Base-by-base conservation (phyloP, 139 green algal genomes). In the Closterium sp. region DNA sequence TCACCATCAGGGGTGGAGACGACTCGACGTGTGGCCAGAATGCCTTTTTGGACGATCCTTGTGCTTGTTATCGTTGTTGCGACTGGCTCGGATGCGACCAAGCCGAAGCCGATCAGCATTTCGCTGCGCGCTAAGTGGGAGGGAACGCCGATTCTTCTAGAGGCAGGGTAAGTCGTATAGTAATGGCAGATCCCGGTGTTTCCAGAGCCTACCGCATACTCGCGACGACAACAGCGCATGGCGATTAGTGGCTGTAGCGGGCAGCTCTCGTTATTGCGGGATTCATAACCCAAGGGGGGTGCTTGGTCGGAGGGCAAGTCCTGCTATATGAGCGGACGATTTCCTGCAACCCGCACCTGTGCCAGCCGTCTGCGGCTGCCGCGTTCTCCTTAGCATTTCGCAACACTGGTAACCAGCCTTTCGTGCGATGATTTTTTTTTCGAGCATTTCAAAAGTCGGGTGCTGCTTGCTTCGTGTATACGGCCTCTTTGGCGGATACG, bases 81-180 rank as follows among this genome's bases (percentile, higher is more conserved):
- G 55, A 28, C 30, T 84, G 30, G 55, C 9, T 89, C 86, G 31
- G 86, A 21, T 19, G 86, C 30, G 31, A 84, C 86, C 30, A 85
- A 43, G 30, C 28, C 86, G 28, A 84, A 84, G 34, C 31, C 31
- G 7, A 36, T 92, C 85, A 83, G 32, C 31, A 36, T 93, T 25
- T 35, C 69, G 33, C 33, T 93, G 33, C 87, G 89, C 30, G 34
- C 89, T 10, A 93, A 93, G 33, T 93, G 91, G 91, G 32, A 91
- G 30, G 89, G 91, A 55, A 93, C 91, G 21, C 34, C 91, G 23
- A 89, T 93, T 25, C 89, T 93, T 16, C 89, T 93, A 23, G 91
- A 93, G 88, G 76, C 88, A 43, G 91, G 90, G 90, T 92, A 33
- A 76, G 55, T 76, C 55, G 55, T 19, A 16, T 76, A 19, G 55